Evolutionary conservation across 2,329 filamentous ascomycete species (phyloP), one percentile per base, ranked within the genome.

Genomic region (Microdochium paspali): DNA sequence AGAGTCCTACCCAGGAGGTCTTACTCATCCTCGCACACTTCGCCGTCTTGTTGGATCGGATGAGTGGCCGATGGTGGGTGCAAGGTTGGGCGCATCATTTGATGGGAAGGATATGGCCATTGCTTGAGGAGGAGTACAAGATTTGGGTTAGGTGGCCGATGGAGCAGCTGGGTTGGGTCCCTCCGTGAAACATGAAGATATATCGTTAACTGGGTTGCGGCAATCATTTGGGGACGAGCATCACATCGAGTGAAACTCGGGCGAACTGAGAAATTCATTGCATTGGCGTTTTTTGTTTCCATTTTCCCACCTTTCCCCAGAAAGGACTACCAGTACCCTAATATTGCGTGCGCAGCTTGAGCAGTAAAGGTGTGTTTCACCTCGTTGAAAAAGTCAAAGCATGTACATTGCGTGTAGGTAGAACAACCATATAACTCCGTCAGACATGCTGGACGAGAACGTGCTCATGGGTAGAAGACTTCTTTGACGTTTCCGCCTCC

Each of bases 91-190:
- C 46, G 2, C 47, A 50, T 3, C 45, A 55, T 28, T 21, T 56
- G 26, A 54, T 54, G 7, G 50, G 20, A n/a, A 44, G 44, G 42
- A 46, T 45, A 4, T 55, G 49, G 24, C 12, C 21, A 6, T 24
- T 54, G 35, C 45, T 56, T 3, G 54, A 54, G 15, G 52, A 52
- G 15, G 51, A 53, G n/a, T 49, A 54, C 32, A 44, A 49, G 1
- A 39, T 50, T 10, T 53, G 49, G 50, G 51, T 55, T 35, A 44
- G 43, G 25, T 56, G 51, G 53, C 51, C 50, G 5, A 39, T 55
- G 24, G 49, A 54, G 30, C 49, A 56, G 44, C 51, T 54, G 2
- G 49, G 50, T 10, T 64, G 71, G 51, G 64, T 73, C 50, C 65
- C 63, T 10, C 47, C 48, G 10, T 44, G 18, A 43, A n/a, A n/a